phyloP scores from a whole-genome alignment of 192 early-diverging fungal species.

The Coemansia sp. region DNA sequence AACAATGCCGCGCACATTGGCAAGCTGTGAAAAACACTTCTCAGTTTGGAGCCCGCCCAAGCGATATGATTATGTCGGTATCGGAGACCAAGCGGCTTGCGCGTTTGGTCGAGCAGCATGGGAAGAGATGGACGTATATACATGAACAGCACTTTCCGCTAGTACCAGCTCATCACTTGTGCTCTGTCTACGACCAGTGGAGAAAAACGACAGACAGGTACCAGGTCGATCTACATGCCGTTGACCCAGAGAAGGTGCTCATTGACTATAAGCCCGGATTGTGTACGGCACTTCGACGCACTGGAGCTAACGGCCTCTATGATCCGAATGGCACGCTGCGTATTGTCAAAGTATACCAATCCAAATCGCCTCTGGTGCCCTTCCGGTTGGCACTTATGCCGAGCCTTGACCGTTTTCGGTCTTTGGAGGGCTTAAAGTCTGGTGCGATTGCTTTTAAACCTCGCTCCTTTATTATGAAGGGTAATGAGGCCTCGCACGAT shows the following conservation, averaged over 20 bases:
- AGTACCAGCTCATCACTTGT: background rate
- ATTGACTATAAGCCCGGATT: constrained; percentile 9
- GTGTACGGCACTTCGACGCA: constrained; percentile 11
- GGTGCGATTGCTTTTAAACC: background rate
- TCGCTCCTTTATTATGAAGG: background rate
- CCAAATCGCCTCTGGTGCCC: background rate
- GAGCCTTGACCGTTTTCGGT: background rate
- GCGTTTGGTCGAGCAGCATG: background rate
- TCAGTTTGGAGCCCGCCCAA: background rate
- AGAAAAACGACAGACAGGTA: background rate
- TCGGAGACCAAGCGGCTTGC: background rate
- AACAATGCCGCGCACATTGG: constrained; percentile 10
- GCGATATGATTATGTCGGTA: constrained; percentile 3
- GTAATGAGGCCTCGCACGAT: background rate
- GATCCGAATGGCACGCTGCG: constrained; percentile 11
- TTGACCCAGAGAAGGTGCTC: constrained; percentile 11
- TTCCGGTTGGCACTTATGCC: constrained; percentile 2
- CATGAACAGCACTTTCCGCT: background rate
- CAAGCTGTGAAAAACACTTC: background rate
- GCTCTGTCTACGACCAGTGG: background rate
- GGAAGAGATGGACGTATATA: constrained; percentile 13
- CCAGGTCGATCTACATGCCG: constrained; percentile 2
- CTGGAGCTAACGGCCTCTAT: constrained; percentile 10
- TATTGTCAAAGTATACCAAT: background rate
- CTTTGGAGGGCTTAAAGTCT: background rate